Evolutionary conservation across 1,139 yeast genomes (phyloP).

Genomic region (Geotrichum bryndzae): DNA sequence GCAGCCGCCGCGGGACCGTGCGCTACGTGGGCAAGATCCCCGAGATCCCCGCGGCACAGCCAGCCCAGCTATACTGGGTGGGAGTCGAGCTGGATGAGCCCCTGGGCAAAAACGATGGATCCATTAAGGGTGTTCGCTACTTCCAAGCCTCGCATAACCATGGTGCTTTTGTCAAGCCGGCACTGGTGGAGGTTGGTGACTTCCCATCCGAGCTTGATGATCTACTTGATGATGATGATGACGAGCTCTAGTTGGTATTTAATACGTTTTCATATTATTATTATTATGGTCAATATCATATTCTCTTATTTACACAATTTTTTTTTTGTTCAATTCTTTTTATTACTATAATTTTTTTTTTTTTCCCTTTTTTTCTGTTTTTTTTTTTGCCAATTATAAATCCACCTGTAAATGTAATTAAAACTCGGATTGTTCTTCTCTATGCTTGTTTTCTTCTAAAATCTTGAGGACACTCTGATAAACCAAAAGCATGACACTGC

Average conservation of each 20-base stretch:
- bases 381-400: no score
- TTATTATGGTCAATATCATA: not conserved
- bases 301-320: no score
- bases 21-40: slow-evolving; percentile 62
- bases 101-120: slow-evolving; percentile 75
- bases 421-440: not conserved
- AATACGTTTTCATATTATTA: no score
- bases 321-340: no score
- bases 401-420: not conserved
- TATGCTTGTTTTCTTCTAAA: slow-evolving; percentile 19
- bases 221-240: slow-evolving; percentile 30
- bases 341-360: no score
- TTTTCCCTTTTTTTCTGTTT: no score
- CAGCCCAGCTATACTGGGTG: slow-evolving; percentile 46
- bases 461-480: slow-evolving; percentile 50
- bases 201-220: slow-evolving; percentile 30
- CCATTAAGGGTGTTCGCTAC: slow-evolving; percentile 57
- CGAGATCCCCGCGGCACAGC: slow-evolving; percentile 40
- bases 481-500: slow-evolving; percentile 85
- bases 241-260: slow-evolving; percentile 3
- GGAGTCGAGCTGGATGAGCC: slow-evolving; percentile 67
- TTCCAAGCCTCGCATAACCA: slow-evolving; percentile 48
- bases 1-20: slow-evolving; percentile 61
- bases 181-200: slow-evolving; percentile 36
- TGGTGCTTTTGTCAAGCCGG: slow-evolving; percentile 47